Conservation (phyloP, 371 early-diverging fungal genomes). For the Rhizopus microsporus region DNA sequence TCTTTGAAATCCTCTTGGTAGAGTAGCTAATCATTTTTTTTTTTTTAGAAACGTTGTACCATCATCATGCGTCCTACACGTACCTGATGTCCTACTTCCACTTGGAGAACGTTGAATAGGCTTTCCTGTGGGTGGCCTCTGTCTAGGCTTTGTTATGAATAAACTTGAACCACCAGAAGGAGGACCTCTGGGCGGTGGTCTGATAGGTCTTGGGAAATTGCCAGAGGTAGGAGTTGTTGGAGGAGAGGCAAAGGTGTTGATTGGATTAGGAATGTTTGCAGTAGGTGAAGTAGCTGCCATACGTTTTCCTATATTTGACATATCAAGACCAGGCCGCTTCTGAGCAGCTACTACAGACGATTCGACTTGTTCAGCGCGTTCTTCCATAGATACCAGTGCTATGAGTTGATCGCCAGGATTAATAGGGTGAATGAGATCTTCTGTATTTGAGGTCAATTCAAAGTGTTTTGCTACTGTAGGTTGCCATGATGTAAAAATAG, state of each 20-base stretch:
- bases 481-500: constrained; percentile 7
- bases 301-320: constrained; percentile 13
- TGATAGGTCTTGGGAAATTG: constrained; percentile 13
- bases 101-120: constrained; percentile 9
- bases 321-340: constrained; percentile 23
- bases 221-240: constrained; percentile 5
- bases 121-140: constrained; percentile 10
- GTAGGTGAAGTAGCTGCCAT: constrained; percentile 13
- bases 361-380: constrained; percentile 15
- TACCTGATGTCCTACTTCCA: not conserved
- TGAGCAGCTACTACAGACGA: constrained; percentile 14
- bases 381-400: constrained; percentile 16
- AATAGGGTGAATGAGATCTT: constrained; percentile 9
- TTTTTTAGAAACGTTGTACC: not conserved
- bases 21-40: not conserved
- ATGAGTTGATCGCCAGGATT: constrained; percentile 1
- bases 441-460: not conserved
- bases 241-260: constrained; percentile 10
- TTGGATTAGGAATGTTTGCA: constrained; percentile 3
- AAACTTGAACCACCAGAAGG: constrained; percentile 14
- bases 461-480: constrained; percentile 16
- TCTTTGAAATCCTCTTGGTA: constrained; percentile 28
- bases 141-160: constrained; percentile 15
- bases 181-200: constrained; percentile 8
- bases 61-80: not conserved